Base-by-base conservation (phyloP, 106 monocot genomes). In the Triglochin maritima region DNA sequence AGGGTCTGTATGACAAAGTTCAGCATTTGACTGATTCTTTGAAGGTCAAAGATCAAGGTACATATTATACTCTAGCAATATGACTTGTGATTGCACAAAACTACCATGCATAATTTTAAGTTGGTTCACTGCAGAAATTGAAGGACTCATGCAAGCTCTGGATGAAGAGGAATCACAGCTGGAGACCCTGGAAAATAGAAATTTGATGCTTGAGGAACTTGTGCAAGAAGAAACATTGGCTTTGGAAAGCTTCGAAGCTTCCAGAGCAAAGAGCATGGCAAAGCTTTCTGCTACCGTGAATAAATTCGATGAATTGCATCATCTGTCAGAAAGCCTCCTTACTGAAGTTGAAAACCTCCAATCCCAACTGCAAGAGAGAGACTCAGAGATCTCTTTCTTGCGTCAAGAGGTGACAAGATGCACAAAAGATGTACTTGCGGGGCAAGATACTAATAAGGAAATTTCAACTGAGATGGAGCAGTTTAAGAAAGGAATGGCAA, bases 261-360 rank as follows among this genome's bases (percentile, higher is more conserved):
- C 88, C 52, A 59, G 81, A 41, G 61, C 73, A 53, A 92, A 88
- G 66, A 64, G 80, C 57, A 9, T 82, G 66, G 44, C 72, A 62
- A 98, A 98, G 65, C 88, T 98, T 79, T 86, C 96, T 64, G 88
- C 85, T 70, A 92, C 92, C 29, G 65, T 88, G 45, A 79, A 16
- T 58, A 91, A 88, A 79, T 98, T 98, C 81, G 92, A 98, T 82
- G 96, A 98, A 69, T 84, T 98, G 73, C 88, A 88, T 81, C 70
- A 75, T 44, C 79, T 98, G 42, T 98, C 96, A 49, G 96, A 92
- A 76, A 86, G 58, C 63, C 88, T 98, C 67, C 79, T 98, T 66
- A 70, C 69, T 0, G 96, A 98, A 76, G 71, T 98, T 57, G 96
- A 98, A 79, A 86, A 80, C 59, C 91, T 98, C 62, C 84, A 98